phyloP scores from a whole-genome alignment of 2,329 filamentous ascomycete genomes.

The Zymoseptoria pseudotritici region DNA sequence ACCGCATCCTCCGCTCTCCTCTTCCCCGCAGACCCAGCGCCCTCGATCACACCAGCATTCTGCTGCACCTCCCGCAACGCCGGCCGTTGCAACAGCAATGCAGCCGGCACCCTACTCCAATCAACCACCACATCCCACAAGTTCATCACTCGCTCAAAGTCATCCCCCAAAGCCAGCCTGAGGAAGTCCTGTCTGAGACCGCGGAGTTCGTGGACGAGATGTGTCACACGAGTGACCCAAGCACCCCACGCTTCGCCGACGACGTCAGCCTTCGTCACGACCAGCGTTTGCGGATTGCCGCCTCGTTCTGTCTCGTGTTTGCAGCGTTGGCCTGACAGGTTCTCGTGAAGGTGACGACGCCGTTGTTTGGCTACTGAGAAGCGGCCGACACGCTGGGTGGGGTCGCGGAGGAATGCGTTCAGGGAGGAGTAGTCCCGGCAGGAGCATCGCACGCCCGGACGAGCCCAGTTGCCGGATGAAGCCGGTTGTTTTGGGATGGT shows the following conservation, averaged over 20 bases:
- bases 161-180: background rate
- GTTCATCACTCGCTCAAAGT: background rate
- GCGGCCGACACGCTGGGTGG: too few species aligned
- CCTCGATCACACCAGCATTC: background rate
- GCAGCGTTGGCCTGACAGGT: conserved; percentile 1
- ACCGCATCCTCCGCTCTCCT: background rate
- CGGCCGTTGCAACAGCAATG: background rate
- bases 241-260: background rate
- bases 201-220: background rate
- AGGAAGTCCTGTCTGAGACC: background rate
- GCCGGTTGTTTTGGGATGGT: too few species aligned
- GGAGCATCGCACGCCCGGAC: too few species aligned
- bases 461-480: too few species aligned
- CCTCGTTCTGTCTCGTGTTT: background rate
- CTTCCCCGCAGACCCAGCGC: background rate
- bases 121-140: background rate
- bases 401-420: too few species aligned
- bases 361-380: background rate
- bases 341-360: background rate
- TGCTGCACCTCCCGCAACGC: background rate
- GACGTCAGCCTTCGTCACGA: background rate
- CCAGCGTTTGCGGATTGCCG: background rate
- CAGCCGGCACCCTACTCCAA: background rate
- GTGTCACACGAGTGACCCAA: background rate
- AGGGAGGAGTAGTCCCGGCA: too few species aligned